Base-by-base conservation (phyloP, 176 grass and related monocot genomes). In the Alloteropsis semialata region DNA sequence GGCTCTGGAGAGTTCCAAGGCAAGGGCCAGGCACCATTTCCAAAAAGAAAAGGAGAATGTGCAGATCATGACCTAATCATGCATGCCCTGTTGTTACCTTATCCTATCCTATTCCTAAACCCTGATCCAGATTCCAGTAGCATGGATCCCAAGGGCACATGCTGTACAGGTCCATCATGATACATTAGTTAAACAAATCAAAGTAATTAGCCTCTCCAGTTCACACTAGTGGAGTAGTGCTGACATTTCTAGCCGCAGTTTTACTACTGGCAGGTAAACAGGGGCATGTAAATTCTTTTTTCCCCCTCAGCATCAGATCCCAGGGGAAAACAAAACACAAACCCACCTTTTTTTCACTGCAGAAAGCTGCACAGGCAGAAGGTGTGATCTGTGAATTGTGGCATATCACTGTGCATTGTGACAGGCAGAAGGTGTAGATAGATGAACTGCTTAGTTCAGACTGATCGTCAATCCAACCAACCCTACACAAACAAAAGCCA, bases 121-220 rank as follows among this genome's bases (percentile, higher is more conserved):
- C 74, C 86, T 84, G 74, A 79, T 72, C 74, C 80, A 87, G 60
- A 70, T 10, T 45, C 8, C 48, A 70, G 66, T 38, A 45, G 85
- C 78, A 73, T 65, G 58, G 74, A 88, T 88, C 74, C 74, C 74
- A 44, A 79, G 65, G 37, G 15, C 66, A 84, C 74, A 83, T 78
- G 45, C 65, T 56, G 3, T 25, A 67, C 2, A 27, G 67, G 17
- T 3, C 19, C 22, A 65, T 29, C 29, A 72, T 30, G 8, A 24
- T 61, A 24, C 14, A 9, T 15, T 54, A 29, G n/a, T 0, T 51
- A n/a, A 64, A 62, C 1, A 80, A 32, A 54, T 32, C 16, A 25
- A 51, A 10, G 16, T 50, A 72, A 49, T 72, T 19, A 19, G 25
- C 25, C 15, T 19, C 22, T 27, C 7, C 6, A 28, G 49, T 13